Percentiles rank a stretch among this genome's conserved stretches.
Conservation (phyloP, 2,329 filamentous ascomycete species). For the Fusarium nodosum region DNA sequence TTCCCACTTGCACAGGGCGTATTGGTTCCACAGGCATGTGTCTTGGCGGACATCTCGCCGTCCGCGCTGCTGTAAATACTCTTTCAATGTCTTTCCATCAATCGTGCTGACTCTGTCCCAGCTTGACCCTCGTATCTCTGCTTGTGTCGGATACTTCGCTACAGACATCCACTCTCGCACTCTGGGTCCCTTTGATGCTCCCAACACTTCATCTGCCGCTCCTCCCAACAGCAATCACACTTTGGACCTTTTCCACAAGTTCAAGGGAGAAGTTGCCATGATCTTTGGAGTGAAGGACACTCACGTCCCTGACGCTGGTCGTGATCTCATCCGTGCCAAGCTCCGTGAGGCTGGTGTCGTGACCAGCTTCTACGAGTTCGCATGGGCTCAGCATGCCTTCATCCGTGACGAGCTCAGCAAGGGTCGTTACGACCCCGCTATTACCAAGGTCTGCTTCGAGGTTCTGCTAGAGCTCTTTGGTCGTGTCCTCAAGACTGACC, state of each 20-base stretch:
- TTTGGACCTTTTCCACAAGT: slow-evolving; percentile 69
- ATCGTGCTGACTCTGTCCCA: slow-evolving; percentile 46
- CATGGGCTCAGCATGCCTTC: slow-evolving; percentile 96
- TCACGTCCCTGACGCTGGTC: slow-evolving; percentile 85
- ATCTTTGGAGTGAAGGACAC: slow-evolving; percentile 94
- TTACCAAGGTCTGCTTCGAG: slow-evolving; percentile 91
- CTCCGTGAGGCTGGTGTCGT: slow-evolving; percentile 80
- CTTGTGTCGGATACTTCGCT: slow-evolving; percentile 89
- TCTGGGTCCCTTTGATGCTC: slow-evolving; percentile 72
- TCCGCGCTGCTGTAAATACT: slow-evolving; percentile 66
- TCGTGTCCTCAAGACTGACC: slow-evolving; percentile 80
- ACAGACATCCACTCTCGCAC: slow-evolving; percentile 89
- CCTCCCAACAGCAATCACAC: slow-evolving; percentile 63
- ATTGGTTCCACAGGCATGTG: slow-evolving; percentile 92
- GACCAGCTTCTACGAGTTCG: slow-evolving; percentile 89
- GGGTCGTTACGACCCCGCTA: slow-evolving; percentile 90
- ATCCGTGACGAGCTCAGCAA: slow-evolving; percentile 94
- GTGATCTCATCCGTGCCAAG: slow-evolving; percentile 86
- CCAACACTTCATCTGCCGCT: slow-evolving; percentile 60
- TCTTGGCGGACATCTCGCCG: slow-evolving; percentile 86
- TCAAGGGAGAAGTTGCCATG: slow-evolving; percentile 87
- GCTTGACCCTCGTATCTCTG: slow-evolving; percentile 81
- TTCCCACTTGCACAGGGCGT: slow-evolving; percentile 83
- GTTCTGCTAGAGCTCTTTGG: slow-evolving; percentile 89
- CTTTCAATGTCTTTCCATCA: neutral